phyloP scores from a whole-genome alignment of 2,329 filamentous ascomycete species.

The Ceratocystis cubensis region DNA sequence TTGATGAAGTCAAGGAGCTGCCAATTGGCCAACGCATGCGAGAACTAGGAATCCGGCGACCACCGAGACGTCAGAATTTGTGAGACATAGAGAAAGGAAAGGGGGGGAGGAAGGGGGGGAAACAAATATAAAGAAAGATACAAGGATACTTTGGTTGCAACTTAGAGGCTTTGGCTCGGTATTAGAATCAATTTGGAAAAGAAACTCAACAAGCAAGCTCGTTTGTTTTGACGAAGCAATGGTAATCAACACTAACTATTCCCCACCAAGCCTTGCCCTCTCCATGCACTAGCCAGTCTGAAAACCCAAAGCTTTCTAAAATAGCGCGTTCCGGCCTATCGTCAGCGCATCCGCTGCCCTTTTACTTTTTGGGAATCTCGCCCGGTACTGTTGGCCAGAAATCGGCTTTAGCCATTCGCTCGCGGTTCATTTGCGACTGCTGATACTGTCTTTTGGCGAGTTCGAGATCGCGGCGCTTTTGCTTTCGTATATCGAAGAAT shows the following conservation, averaged over 20 bases:
- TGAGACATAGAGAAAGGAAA: slow-evolving; percentile 22
- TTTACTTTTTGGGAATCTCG: slow-evolving; percentile 22
- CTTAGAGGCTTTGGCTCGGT: background rate
- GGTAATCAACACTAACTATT: background rate
- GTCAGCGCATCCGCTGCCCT: background rate
- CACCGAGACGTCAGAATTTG: slow-evolving; percentile 34
- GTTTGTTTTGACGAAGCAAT: background rate
- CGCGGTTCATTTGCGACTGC: slow-evolving; percentile 61
- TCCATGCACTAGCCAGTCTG: background rate
- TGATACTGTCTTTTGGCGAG: slow-evolving; percentile 44
- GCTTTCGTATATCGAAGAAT: slow-evolving; percentile 76
- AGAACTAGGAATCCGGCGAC: slow-evolving; percentile 41
- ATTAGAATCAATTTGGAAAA: slow-evolving; percentile 10
- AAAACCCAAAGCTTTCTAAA: background rate
- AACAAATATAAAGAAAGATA: background rate
- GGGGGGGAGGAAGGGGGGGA: background rate
- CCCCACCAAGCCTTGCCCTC: background rate
- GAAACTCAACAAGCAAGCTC: background rate
- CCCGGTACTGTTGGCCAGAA: slow-evolving; percentile 80
- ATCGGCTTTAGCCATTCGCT: slow-evolving; percentile 63
- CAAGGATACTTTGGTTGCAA: background rate
- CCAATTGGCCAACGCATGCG: slow-evolving; percentile 22
- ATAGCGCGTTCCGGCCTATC: background rate
- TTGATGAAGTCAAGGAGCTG: slow-evolving; percentile 51
- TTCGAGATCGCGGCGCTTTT: slow-evolving; percentile 46